phyloP scores from a whole-genome alignment of 331 rosid species.

The Spiraea crenata region DNA sequence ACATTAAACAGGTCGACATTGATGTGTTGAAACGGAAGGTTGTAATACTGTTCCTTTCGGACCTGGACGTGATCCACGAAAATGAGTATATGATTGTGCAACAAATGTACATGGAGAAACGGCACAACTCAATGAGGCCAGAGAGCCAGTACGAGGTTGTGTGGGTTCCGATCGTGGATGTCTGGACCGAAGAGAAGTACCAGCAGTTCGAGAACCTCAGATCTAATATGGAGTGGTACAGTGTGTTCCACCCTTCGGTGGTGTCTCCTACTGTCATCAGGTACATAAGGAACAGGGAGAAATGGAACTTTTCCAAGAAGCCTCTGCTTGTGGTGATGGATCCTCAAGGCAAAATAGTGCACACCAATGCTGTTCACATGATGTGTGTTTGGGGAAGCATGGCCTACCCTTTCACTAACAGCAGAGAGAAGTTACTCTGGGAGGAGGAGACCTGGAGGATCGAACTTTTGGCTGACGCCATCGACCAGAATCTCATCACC shows the following conservation, averaged over 20 bases:
- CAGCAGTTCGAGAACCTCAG: constrained; percentile 31
- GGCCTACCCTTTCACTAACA: constrained; percentile 33
- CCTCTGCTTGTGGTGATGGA: constrained; percentile 38
- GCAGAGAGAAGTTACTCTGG: constrained; percentile 33
- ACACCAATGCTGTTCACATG: constrained; percentile 41
- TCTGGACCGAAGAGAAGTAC: constrained; percentile 28
- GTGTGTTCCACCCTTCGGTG: constrained; percentile 20
- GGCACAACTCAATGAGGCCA: constrained; percentile 21
- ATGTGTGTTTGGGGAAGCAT: constrained; percentile 41
- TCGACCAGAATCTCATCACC: constrained; percentile 11
- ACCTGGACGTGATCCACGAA: constrained; percentile 29
- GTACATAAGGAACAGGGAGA: constrained; percentile 23
- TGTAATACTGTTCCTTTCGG: constrained; percentile 55
- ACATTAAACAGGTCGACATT: constrained; percentile 39
- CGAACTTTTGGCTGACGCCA: constrained; percentile 27
- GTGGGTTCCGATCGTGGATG: constrained; percentile 59
- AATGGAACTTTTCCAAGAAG: constrained; percentile 29
- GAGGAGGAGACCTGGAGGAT: constrained; percentile 26
- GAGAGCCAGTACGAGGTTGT: constrained; percentile 56
- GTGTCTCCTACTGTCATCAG: constrained; percentile 18
- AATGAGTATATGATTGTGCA: constrained; percentile 38
- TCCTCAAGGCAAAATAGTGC: constrained; percentile 27
- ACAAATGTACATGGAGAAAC: constrained; percentile 49
- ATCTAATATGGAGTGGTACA: constrained; percentile 38
- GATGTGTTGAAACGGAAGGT: constrained; percentile 48